Conservation (phyloP, 2,329 filamentous ascomycete species). For the Lecanicillium sp. region DNA sequence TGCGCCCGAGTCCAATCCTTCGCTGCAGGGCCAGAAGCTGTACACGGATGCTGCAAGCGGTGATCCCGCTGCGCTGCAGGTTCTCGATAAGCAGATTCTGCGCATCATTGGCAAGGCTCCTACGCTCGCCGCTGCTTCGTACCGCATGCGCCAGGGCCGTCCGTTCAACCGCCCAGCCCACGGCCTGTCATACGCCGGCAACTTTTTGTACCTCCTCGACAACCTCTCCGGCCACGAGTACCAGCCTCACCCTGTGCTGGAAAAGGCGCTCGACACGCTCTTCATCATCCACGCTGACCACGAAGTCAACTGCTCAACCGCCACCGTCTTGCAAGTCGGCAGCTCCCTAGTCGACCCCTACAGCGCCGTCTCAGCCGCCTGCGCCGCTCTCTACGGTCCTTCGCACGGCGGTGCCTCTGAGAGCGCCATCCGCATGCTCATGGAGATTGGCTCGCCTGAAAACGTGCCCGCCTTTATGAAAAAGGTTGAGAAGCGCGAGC, state of each 20-base stretch:
- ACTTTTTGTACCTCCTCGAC: conserved; percentile 47
- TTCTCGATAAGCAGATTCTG: conserved; percentile 43
- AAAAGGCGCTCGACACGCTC: conserved; percentile 41
- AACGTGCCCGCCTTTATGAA: conserved; percentile 42
- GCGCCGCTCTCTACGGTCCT: conserved; percentile 46
- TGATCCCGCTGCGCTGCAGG: conserved; percentile 29
- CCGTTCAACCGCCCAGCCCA: conserved; percentile 40
- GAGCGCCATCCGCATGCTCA: conserved; percentile 45
- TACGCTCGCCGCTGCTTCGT: conserved; percentile 40
- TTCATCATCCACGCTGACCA: conserved; percentile 51
- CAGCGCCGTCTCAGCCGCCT: conserved; percentile 41
- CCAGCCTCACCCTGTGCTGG: conserved; percentile 39
- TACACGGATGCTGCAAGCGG: conserved; percentile 37
- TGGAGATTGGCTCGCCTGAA: conserved; percentile 39
- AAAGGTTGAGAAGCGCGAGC: conserved; percentile 40
- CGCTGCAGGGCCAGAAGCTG: conserved; percentile 39
- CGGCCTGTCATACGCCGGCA: conserved; percentile 43
- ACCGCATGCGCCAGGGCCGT: conserved; percentile 43
- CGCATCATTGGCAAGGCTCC: conserved; percentile 43
- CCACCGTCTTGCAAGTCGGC: conserved; percentile 47
- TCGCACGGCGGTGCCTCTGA: conserved; percentile 53
- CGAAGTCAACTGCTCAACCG: conserved; percentile 49
- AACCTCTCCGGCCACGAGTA: conserved; percentile 38
- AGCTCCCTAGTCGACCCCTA: conserved; percentile 48
- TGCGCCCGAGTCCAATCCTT: conserved; percentile 40